Base-by-base conservation (phyloP, 306 rosid species). In the Corylus heterophylla region DNA sequence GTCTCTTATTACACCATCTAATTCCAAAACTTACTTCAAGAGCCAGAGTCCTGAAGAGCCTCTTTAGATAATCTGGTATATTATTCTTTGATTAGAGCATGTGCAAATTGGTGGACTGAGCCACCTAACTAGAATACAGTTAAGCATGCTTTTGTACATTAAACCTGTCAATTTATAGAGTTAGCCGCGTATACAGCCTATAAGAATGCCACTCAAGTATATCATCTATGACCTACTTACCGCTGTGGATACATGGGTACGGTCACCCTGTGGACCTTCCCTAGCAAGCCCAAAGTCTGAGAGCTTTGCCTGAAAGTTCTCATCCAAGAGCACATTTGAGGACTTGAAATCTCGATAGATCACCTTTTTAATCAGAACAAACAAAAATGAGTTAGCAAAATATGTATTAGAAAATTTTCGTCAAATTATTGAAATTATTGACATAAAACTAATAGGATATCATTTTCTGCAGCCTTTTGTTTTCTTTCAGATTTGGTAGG, bases 201-300 rank as follows among this genome's bases (percentile, higher is more conserved):
- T 56, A 69, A 64, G 55, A 73, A 73, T 74, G 52, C 58, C 70
- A 76, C 14, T 69, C 69, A 71, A 35, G 54, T 64, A 31, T 25
- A 54, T 49, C 62, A 42, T 70, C 66, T 52, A 29, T 9, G 4
- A 69, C 74, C 81, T 74, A 87, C 97, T 87, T 84, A 96, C 99
- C 62, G 91, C 88, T 12, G 99, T 96, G 18, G 99, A 91, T 75
- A 96, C 99, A 82, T 96, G 99, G 56, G 97, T 91, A 39, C 35
- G 80, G 66, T 89, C 94, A 44, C 97, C 99, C 0, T 81, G 80
- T 63, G 99, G 99, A 3, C 99, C 99, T 77, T 93, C 99, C 89
- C 99, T 89, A 48, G 98, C 99, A 62, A 96, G 97, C 75, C 99
- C 99, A n/a, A 96, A 96, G 82, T 96, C 99, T 59, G 99, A 96